These are phyloP conservation scores for Cardamine occulta DNA, from an alignment of 345 rosid species.

Conservation along the genomic window DNA sequence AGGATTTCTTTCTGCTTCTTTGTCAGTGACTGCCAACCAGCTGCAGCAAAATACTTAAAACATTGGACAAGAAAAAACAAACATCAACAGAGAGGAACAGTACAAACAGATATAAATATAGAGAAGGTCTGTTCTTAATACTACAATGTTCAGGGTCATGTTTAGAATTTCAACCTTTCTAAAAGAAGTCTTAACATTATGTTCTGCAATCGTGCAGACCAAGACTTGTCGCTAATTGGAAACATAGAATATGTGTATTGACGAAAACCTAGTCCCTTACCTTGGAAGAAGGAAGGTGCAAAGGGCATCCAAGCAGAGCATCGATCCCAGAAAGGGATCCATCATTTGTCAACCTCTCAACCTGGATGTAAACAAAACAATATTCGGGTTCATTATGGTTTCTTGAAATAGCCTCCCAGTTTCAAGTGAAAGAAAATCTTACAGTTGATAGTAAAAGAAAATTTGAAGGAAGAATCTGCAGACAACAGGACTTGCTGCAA, in stretches of 20 bases:
- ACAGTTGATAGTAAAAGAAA: slow-evolving; percentile 79
- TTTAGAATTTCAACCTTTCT: slow-evolving; percentile 12
- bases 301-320: slow-evolving; percentile 90
- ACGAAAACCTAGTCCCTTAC: slow-evolving; percentile 40
- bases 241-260: slow-evolving; percentile 11
- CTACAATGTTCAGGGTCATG: slow-evolving; percentile 1
- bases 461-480: slow-evolving; percentile 78
- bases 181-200: background rate
- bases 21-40: slow-evolving; percentile 62
- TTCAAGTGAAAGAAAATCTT: slow-evolving; percentile 44
- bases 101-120: background rate
- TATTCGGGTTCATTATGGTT: slow-evolving; percentile 15
- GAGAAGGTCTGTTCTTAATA: background rate
- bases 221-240: slow-evolving; percentile 16
- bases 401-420: slow-evolving; percentile 30
- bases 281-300: slow-evolving; percentile 80
- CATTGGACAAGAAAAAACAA: slow-evolving; percentile 42
- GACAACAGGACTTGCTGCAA: slow-evolving; percentile 59
- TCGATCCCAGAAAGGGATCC: slow-evolving; percentile 89
- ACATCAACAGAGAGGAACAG: slow-evolving; percentile 40
- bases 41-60: slow-evolving; percentile 59
- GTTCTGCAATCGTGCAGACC: slow-evolving; percentile 5
- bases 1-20: slow-evolving; percentile 68
- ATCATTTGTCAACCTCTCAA: slow-evolving; percentile 73
- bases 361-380: slow-evolving; percentile 46